Percentiles rank a stretch among this genome's conserved stretches.
Conservation (phyloP, 352 stramenopile species). For the Elongisporangium prolatum region DNA sequence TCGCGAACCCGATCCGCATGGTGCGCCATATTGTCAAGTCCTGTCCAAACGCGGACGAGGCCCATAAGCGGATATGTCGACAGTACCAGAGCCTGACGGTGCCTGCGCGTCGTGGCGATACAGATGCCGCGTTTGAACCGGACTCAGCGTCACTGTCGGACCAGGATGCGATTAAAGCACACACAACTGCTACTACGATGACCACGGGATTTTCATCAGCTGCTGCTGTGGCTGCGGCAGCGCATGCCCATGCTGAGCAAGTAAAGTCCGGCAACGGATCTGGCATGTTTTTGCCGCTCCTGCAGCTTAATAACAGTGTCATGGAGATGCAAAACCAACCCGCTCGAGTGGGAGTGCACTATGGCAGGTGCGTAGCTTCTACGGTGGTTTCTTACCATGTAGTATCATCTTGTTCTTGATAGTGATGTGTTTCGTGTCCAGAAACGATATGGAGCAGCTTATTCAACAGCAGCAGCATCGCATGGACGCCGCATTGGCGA, state of each 20-base stretch:
- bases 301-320: neutral
- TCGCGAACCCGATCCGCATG: constrained; percentile 40
- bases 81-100: constrained; percentile 34
- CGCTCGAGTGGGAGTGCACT: neutral
- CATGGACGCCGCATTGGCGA: neutral
- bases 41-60: constrained; percentile 32
- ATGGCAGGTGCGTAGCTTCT: neutral
- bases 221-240: neutral
- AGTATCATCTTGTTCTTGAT: neutral
- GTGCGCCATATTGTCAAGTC: constrained; percentile 40
- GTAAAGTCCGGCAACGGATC: neutral
- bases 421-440: neutral
- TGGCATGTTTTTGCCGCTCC: neutral
- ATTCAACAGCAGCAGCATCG: neutral
- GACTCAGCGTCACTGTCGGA: neutral
- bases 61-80: constrained; percentile 36
- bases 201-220: neutral
- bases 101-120: constrained; percentile 14
- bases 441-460: neutral
- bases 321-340: neutral
- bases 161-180: neutral
- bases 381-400: neutral
- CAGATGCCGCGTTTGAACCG: neutral
- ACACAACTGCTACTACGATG: neutral
- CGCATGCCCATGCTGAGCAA: neutral